Percentiles rank a stretch among this genome's conserved stretches.
Conservation (phyloP, 176 grass and related monocot species). For the Carex littledalei region DNA sequence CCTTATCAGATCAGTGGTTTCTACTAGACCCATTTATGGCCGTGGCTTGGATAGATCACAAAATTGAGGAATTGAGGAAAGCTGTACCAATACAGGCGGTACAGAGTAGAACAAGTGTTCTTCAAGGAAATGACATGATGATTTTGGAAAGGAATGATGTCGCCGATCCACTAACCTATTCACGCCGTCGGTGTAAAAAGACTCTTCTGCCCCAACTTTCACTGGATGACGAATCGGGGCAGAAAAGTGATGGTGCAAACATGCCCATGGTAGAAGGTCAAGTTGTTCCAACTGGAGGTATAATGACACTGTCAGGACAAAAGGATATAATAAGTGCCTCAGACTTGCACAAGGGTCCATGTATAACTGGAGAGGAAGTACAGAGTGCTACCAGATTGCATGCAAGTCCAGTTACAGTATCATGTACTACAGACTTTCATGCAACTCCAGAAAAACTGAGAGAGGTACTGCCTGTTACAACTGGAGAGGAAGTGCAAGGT, state of each 20-base stretch:
- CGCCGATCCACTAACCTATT: constrained; percentile 15
- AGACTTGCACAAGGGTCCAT: not conserved
- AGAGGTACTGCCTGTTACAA: not conserved
- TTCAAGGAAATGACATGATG: constrained; percentile 30
- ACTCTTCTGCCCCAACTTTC: not conserved
- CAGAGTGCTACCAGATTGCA: not conserved
- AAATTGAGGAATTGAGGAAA: constrained; percentile 68
- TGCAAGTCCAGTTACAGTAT: not conserved
- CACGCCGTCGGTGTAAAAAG: not conserved
- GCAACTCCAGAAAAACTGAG: not conserved
- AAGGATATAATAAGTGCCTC: not conserved
- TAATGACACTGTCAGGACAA: not conserved
- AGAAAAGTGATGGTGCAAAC: not conserved
- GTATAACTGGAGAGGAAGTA: not conserved
- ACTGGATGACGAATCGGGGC: not conserved
- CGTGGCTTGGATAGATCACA: constrained; percentile 64
- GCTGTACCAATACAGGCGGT: constrained; percentile 55
- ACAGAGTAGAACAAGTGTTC: constrained; percentile 50
- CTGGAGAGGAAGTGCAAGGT: not conserved
- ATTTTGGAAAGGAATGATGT: constrained; percentile 25
- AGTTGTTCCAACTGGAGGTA: not conserved
- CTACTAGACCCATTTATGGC: constrained; percentile 91
- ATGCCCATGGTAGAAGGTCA: not conserved
- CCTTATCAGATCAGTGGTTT: constrained; percentile 69
- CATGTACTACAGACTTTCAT: not conserved